Conservation (phyloP, 2,329 filamentous ascomycete species). For the Alternaria sp. region DNA sequence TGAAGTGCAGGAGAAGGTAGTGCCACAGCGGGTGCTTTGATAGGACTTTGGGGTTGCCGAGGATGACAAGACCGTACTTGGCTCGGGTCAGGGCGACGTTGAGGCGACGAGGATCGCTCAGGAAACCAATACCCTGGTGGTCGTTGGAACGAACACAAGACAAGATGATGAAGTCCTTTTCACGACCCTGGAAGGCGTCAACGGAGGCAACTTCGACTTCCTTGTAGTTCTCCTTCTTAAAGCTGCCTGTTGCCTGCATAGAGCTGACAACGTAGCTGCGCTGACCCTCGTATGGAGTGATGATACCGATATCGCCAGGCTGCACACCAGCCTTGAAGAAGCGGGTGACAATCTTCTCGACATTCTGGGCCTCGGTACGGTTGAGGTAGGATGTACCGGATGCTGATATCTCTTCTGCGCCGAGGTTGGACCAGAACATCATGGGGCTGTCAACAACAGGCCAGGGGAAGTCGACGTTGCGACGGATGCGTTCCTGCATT, state of each 20-base stretch:
- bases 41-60: constrained; percentile 96
- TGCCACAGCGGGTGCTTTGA: constrained; percentile 99
- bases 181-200: constrained; percentile 97
- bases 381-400: constrained; percentile 98
- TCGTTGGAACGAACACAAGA: constrained; percentile 99
- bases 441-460: constrained; percentile 92
- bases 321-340: constrained; percentile 99
- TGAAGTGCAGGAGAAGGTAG: constrained; percentile 92
- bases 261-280: constrained; percentile 98
- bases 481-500: constrained; percentile 83
- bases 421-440: constrained; percentile 99
- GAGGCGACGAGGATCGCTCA: constrained; percentile 95
- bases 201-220: constrained; percentile 98
- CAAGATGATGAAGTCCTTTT: constrained; percentile 98
- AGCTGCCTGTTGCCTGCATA: constrained; percentile 98
- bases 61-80: constrained; percentile 94
- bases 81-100: constrained; percentile 97
- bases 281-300: constrained; percentile 98
- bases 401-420: constrained; percentile 97
- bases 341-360: constrained; percentile 97
- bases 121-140: constrained; percentile 97
- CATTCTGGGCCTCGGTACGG: constrained; percentile 94
- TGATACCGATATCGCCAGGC: constrained; percentile 92
- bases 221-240: constrained; percentile 98
- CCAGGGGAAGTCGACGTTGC: constrained; percentile 98